Percentiles rank a stretch among this genome's conserved stretches.
Evolutionary conservation across 257 asterid genomes (phyloP).

Genomic region (Nicotiana knightiana): DNA sequence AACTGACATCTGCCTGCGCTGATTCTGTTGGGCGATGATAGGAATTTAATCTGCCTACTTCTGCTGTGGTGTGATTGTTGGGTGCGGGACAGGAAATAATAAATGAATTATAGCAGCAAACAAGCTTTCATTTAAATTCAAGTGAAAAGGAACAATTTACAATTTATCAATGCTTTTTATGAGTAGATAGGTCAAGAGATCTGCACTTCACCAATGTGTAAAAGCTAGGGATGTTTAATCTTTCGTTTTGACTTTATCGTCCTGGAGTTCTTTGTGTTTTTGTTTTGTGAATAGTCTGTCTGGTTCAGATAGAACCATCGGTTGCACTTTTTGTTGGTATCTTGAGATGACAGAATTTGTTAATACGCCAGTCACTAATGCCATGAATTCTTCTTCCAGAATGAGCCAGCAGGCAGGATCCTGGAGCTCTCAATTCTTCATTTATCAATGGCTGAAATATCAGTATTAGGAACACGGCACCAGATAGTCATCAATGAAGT

Average conservation of each 20-base stretch:
- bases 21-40: neutral
- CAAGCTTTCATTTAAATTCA: neutral
- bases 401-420: slow-evolving; percentile 77
- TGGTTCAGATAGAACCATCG: neutral
- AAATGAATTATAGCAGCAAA: neutral
- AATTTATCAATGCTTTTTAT: neutral
- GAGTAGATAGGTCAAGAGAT: neutral
- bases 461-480: slow-evolving; percentile 77
- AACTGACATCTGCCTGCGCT: neutral
- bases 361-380: slow-evolving; percentile 6
- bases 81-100: neutral
- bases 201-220: neutral
- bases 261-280: neutral
- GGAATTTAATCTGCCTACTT: neutral
- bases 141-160: neutral
- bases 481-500: slow-evolving; percentile 96
- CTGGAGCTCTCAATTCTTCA: slow-evolving; percentile 87
- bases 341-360: neutral
- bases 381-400: slow-evolving; percentile 33
- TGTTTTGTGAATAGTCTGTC: neutral
- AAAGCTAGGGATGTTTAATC: slow-evolving; percentile 1
- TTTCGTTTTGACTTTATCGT: neutral
- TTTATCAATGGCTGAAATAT: slow-evolving; percentile 89
- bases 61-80: neutral
- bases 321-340: neutral